Percentiles rank a stretch among this genome's conserved stretches.
These are phyloP conservation scores for Sugiyamaella americana DNA, from an alignment of 805 yeast species.

Conservation along the genomic window DNA sequence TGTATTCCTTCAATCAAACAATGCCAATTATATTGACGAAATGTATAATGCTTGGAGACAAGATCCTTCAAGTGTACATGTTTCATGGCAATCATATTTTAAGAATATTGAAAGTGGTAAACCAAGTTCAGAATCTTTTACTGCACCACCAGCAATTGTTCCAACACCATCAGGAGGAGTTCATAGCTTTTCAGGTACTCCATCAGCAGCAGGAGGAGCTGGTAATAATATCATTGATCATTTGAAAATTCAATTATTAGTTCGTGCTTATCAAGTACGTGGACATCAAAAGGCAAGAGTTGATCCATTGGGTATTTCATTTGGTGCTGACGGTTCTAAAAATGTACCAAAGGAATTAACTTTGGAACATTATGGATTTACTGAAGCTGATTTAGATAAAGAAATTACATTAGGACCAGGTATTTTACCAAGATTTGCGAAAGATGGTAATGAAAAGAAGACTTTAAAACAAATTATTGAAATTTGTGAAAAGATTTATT, in stretches of 20 bases:
- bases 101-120: conserved; percentile 72
- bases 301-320: conserved; percentile 90
- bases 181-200: conserved; percentile 42
- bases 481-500: conserved; percentile 77
- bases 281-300: conserved; percentile 94
- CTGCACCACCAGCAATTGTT: conserved; percentile 86
- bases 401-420: conserved; percentile 95
- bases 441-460: conserved; percentile 55
- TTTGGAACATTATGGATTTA: conserved; percentile 85
- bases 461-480: conserved; percentile 72
- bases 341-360: conserved; percentile 79
- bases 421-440: conserved; percentile 85
- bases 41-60: conserved; percentile 93
- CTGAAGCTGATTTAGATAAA: conserved; percentile 75
- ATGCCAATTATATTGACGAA: conserved; percentile 92
- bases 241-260: conserved; percentile 90
- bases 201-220: conserved; percentile 35
- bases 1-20: conserved; percentile 73
- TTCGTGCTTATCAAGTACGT: conserved; percentile 97
- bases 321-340: conserved; percentile 43
- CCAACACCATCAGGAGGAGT: conserved; percentile 78
- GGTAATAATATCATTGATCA: conserved; percentile 70
- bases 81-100: conserved; percentile 94
- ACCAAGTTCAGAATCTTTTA: conserved; percentile 67
- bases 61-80: conserved; percentile 88